phyloP scores from a whole-genome alignment of 2,329 filamentous ascomycete genomes.

The Chaetomium olivaceum region DNA sequence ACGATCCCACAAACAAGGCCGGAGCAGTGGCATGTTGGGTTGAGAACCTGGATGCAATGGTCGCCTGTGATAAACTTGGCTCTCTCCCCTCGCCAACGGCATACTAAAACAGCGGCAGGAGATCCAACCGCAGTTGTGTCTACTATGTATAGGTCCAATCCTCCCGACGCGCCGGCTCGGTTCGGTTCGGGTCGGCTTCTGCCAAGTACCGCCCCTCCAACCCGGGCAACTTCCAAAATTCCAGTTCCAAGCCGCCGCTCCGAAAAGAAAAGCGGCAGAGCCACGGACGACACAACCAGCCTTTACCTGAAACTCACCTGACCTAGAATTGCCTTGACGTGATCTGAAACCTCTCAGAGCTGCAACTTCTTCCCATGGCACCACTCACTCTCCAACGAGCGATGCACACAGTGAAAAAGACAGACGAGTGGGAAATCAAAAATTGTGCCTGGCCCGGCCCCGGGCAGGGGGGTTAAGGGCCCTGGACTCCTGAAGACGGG shows the following conservation, averaged over 20 bases:
- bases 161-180: not conserved
- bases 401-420: slow-evolving; percentile 7
- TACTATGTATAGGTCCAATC: not conserved
- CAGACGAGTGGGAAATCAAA: not conserved
- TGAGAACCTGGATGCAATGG: not conserved
- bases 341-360: not conserved
- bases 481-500: too few relatives aligned
- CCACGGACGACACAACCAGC: not conserved
- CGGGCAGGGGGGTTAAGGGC: not conserved
- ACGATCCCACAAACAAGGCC: not conserved
- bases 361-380: not conserved
- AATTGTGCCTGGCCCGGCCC: slow-evolving; percentile 1
- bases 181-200: not conserved
- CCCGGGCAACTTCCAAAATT: not conserved
- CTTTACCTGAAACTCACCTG: too few relatives aligned
- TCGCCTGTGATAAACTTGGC: not conserved
- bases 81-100: not conserved
- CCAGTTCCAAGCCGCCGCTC: not conserved
- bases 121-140: not conserved
- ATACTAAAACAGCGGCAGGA: not conserved
- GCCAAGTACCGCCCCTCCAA: not conserved
- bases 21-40: not conserved
- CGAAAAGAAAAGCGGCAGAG: not conserved
- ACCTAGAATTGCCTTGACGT: too few relatives aligned
- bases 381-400: not conserved